These are phyloP conservation scores for Bipolaris cookei DNA, from an alignment of 2,329 filamentous ascomycete genomes.

Conservation along the genomic window DNA sequence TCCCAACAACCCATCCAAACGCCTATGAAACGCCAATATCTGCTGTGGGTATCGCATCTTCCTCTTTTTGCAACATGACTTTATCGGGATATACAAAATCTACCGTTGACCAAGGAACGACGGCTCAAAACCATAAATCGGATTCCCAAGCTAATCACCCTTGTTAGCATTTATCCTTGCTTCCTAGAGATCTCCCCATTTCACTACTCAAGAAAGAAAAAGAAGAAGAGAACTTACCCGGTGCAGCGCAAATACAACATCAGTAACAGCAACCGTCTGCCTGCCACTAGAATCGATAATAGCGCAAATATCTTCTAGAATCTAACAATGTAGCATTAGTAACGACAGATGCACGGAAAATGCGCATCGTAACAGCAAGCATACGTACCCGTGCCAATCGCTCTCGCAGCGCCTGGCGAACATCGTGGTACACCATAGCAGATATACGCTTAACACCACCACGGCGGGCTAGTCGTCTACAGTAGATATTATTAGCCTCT, in stretches of 20 bases:
- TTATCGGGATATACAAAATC: background rate
- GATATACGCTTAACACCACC: constrained; percentile 80
- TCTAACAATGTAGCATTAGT: constrained; percentile 21
- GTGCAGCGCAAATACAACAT: constrained; percentile 43
- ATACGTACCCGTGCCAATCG: constrained; percentile 51
- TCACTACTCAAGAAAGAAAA: background rate
- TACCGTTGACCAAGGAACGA: constrained; percentile 13
- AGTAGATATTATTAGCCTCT: background rate
- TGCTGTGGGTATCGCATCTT: background rate
- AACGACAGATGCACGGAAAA: too few species aligned
- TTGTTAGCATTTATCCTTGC: constrained; percentile 2
- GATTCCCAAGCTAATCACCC: constrained; percentile 24
- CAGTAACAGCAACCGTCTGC: constrained; percentile 39
- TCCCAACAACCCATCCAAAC: background rate
- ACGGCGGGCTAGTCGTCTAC: constrained; percentile 71
- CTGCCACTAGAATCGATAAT: constrained; percentile 36
- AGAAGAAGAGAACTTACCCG: constrained; percentile 26
- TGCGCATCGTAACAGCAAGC: too few species aligned
- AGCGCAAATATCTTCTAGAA: constrained; percentile 32
- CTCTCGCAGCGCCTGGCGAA: constrained; percentile 59
- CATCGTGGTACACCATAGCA: constrained; percentile 66
- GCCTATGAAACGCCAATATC: background rate
- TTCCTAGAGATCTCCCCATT: too few species aligned
- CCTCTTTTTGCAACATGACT: background rate
- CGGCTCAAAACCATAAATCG: constrained; percentile 37